phyloP scores from a whole-genome alignment of 202 grass and related monocot genomes.

The Carex arenaria region DNA sequence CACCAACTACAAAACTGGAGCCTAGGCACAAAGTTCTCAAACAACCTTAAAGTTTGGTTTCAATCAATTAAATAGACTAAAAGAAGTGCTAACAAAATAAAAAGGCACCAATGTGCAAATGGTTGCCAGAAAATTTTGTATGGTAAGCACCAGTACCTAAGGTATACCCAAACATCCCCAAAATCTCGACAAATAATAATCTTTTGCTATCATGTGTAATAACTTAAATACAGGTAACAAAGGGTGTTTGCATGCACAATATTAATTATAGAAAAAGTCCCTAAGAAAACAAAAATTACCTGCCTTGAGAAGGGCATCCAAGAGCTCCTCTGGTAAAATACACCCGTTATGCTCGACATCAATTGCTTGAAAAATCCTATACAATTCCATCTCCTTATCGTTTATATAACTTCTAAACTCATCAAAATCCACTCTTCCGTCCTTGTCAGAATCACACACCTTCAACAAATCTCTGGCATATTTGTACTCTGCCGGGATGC shows the following conservation, averaged over 20 bases:
- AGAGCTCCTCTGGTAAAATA: conserved; percentile 84
- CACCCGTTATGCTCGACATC: conserved; percentile 94
- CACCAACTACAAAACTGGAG: neutral
- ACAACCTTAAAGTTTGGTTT: neutral
- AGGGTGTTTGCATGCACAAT: neutral
- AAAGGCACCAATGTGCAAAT: neutral
- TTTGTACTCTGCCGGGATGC: conserved; percentile 29
- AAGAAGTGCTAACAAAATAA: neutral
- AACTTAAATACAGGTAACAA: neutral
- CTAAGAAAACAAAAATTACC: conserved; percentile 40
- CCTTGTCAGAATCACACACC: conserved; percentile 58
- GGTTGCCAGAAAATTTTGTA: neutral
- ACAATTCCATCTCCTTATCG: conserved; percentile 84
- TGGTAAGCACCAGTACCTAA: neutral
- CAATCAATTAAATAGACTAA: neutral
- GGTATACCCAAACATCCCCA: neutral
- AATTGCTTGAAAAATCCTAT: conserved; percentile 85
- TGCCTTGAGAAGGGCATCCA: conserved; percentile 79
- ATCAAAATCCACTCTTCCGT: conserved; percentile 67
- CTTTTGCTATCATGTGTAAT: neutral
- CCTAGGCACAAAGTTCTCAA: neutral
- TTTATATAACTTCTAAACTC: conserved; percentile 82
- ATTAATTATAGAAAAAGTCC: neutral
- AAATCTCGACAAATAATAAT: neutral
- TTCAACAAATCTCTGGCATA: conserved; percentile 74